Base-by-base conservation (phyloP, 495 filamentous ascomycete species). In the Talaromyces wortmannii region DNA sequence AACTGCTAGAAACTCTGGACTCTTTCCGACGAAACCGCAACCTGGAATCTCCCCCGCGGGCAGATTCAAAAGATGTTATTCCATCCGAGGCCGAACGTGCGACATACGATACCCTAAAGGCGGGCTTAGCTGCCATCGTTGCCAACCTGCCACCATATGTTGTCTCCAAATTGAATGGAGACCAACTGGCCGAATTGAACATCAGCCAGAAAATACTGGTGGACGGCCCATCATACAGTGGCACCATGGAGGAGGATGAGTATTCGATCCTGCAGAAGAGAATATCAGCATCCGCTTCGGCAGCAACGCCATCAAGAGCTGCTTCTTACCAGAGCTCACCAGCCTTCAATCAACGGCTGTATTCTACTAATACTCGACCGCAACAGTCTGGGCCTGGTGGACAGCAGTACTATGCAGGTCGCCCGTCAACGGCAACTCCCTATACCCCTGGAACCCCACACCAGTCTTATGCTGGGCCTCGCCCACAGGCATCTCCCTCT, bases 171-270 rank as follows among this genome's bases (percentile, higher is more conserved):
- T 72, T 96, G 47, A 82, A 95, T 63, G 88, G 89, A 33, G 87
- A 95, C 62, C 88, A 90, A 65, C 68, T 96, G 7, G 87, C 81
- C 5, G 88, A 89, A 17, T 74, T 97, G 10, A 88, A 85, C 53
- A 83, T 97, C 63, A 92, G 87, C 69, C 87, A 83, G n/a, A 90
- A 85, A 71, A 81, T 96, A 31, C 69, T 89, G 55, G 62, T 92
- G 48, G 82, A 86, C 33, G 83, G 74, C 23, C 84, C 83, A 43
- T 82, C 88, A 62, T 88, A 88, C 58, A 80, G 77, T 50, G 92
- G 92, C 4, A 83, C 85, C 12, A 88, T 96, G 86, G 91, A 96
- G 63, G 89, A 91, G 64, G 91, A 95, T 59, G 89, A 92, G 57
- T 70, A 73, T 48, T 68, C 69, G 12, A 50, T 70, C 15, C 67